Percentiles rank a stretch among this genome's conserved stretches.
These are phyloP conservation scores for Penicillium turbatum DNA, from an alignment of 495 filamentous ascomycete genomes.

Conservation along the genomic window DNA sequence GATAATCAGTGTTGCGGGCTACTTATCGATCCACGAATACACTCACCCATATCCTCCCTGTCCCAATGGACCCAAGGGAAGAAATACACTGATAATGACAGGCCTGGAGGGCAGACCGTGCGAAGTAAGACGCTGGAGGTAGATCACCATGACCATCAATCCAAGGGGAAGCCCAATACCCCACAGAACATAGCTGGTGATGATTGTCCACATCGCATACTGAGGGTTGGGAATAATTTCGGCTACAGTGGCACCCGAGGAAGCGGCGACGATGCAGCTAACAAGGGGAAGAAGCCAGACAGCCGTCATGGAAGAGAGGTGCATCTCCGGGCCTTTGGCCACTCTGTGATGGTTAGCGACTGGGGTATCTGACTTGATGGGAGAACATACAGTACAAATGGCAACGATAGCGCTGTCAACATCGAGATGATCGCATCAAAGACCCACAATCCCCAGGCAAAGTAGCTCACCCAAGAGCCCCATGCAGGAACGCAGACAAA, in stretches of 20 bases:
- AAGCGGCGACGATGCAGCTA: conserved; percentile 45
- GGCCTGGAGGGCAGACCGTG: conserved; percentile 46
- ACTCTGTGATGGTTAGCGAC: not conserved
- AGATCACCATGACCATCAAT: conserved; percentile 44
- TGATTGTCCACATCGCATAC: conserved; percentile 44
- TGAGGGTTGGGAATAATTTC: conserved; percentile 34
- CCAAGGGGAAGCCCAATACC: conserved; percentile 49
- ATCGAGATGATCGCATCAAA: conserved; percentile 44
- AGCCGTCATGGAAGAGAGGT: conserved; percentile 44
- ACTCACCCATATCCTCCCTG: conserved; percentile 25
- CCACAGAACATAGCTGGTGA: conserved; percentile 50
- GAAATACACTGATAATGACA: conserved; percentile 49
- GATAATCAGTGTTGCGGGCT: not conserved
- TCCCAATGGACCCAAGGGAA: conserved; percentile 52
- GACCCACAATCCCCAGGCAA: conserved; percentile 49
- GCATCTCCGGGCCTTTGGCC: not conserved
- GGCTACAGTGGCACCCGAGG: conserved; percentile 47
- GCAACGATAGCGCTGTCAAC: conserved; percentile 23
- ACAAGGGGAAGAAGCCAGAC: conserved; percentile 51
- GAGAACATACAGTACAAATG: conserved; percentile 13
- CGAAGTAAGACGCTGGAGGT: conserved; percentile 49
- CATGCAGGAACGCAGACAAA: conserved; percentile 45
- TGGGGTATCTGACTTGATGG: not conserved
- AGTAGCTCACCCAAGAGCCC: conserved; percentile 26
- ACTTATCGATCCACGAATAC: not conserved